A percentile compares a stretch with the other conserved stretches of the same genome.
Evolutionary conservation across 177 flowering plant genomes (phyloP).

Genomic region (Telopea speciosissima): DNA sequence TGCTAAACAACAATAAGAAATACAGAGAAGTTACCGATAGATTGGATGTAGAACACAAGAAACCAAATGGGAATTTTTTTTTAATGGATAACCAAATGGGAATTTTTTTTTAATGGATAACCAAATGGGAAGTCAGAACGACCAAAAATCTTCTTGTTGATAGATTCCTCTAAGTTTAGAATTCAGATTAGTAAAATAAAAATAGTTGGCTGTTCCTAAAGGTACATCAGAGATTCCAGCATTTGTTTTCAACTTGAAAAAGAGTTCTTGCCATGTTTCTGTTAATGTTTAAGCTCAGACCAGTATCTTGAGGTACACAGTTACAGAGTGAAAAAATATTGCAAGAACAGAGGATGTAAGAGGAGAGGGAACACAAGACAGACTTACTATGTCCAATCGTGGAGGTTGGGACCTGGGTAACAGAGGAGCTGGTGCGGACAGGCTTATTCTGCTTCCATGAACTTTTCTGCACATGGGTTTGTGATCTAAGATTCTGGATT

Average conservation of each 20-base stretch:
- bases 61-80: too few relatives aligned
- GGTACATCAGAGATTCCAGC: background rate
- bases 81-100: too few relatives aligned
- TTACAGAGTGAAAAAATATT: background rate
- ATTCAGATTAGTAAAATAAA: too few relatives aligned
- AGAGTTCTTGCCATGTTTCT: background rate
- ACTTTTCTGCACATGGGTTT: constrained; percentile 47
- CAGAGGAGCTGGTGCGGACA: constrained; percentile 43
- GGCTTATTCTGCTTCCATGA: constrained; percentile 35
- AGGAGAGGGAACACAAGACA: background rate
- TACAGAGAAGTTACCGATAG: background rate
- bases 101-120: too few relatives aligned
- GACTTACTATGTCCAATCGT: constrained; percentile 44
- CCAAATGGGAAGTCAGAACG: too few relatives aligned
- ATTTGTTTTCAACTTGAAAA: background rate
- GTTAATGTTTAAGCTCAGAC: background rate
- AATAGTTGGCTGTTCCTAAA: too few relatives aligned
- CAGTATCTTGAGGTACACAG: background rate
- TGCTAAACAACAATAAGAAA: constrained; percentile 5
- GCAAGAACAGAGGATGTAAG: constrained; percentile 2
- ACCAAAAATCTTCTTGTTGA: background rate
- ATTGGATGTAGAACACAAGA: too few relatives aligned
- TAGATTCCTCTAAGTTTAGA: too few relatives aligned
- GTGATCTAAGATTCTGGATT: constrained; percentile 34
- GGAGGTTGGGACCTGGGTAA: constrained; percentile 29